These are phyloP conservation scores for Juncus effusus DNA, from an alignment of 176 grass and related monocot genomes.

Conservation along the genomic window DNA sequence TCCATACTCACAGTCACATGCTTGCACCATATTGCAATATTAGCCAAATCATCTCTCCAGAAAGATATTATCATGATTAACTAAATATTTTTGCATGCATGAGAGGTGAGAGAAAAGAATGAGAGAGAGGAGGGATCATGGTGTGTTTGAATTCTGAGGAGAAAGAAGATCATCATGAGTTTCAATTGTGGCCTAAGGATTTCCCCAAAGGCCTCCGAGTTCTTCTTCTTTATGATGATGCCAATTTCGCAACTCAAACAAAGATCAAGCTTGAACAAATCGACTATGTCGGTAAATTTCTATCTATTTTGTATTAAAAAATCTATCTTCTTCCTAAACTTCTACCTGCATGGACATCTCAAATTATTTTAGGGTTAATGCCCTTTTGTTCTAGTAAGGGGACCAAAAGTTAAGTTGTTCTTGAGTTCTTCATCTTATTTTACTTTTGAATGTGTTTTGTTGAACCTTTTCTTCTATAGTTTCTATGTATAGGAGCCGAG, in stretches of 20 bases:
- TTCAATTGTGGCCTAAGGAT: slow-evolving; percentile 37
- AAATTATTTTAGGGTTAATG: not conserved
- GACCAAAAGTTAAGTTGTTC: not conserved
- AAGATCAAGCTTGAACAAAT: slow-evolving; percentile 33
- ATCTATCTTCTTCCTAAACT: not conserved
- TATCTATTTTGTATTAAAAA: too few species aligned
- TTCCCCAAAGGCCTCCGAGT: slow-evolving; percentile 46
- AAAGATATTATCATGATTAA: not conserved
- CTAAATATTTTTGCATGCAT: not conserved
- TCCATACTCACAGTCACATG: too few species aligned
- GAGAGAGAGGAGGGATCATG: slow-evolving; percentile 22
- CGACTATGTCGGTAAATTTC: slow-evolving; percentile 34
- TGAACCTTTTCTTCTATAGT: slow-evolving; percentile 14
- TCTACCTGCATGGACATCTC: not conserved
- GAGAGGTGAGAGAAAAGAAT: slow-evolving; percentile 21
- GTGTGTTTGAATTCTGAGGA: slow-evolving; percentile 19
- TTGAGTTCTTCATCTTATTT: slow-evolving; percentile 6
- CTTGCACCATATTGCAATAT: too few species aligned
- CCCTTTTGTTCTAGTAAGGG: not conserved
- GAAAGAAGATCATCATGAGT: slow-evolving; percentile 27
- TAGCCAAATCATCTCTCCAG: not conserved
- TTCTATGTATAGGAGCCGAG: slow-evolving; percentile 26
- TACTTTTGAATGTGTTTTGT: not conserved
- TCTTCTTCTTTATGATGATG: slow-evolving; percentile 33
- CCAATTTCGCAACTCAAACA: slow-evolving; percentile 25